These are phyloP conservation scores for Populus pruinosa DNA, from an alignment of 345 rosid genomes.

Conservation along the genomic window DNA sequence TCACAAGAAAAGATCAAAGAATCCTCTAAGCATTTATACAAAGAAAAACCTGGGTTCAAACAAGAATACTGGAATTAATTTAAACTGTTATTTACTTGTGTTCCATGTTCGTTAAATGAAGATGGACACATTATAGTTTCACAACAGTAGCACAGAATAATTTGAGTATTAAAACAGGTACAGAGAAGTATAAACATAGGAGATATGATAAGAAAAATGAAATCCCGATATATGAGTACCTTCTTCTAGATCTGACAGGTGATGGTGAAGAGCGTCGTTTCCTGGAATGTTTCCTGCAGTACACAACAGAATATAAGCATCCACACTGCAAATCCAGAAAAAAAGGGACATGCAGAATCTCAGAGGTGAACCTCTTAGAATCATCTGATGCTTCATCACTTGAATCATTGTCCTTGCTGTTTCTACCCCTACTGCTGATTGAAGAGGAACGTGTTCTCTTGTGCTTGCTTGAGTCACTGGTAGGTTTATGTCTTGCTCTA, in stretches of 20 bases:
- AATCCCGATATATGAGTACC: slow-evolving; percentile 47
- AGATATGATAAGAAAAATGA: slow-evolving; percentile 1
- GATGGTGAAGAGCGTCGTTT: slow-evolving; percentile 66
- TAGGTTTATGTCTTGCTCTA: slow-evolving; percentile 38
- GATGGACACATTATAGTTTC: slow-evolving; percentile 1
- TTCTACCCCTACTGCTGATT: slow-evolving; percentile 47
- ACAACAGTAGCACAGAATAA: background rate
- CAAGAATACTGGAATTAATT: background rate
- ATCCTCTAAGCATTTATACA: background rate
- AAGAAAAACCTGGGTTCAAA: slow-evolving; percentile 1
- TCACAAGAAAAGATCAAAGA: background rate
- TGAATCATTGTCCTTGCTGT: slow-evolving; percentile 52
- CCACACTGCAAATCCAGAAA: background rate
- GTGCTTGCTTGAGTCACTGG: slow-evolving; percentile 55
- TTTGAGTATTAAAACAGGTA: background rate
- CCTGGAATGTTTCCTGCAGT: slow-evolving; percentile 62
- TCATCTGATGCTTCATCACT: slow-evolving; percentile 68
- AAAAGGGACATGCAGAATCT: slow-evolving; percentile 16
- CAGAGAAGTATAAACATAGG: background rate
- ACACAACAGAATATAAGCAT: slow-evolving; percentile 22
- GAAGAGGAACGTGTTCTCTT: slow-evolving; percentile 70
- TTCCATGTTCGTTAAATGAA: background rate
- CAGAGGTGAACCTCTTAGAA: slow-evolving; percentile 56
- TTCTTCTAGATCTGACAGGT: slow-evolving; percentile 73
- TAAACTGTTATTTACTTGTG: background rate